Percentiles rank a stretch among this genome's conserved stretches.
These are phyloP conservation scores for Striga hermonthica DNA, from an alignment of 305 asterid species.

Conservation along the genomic window DNA sequence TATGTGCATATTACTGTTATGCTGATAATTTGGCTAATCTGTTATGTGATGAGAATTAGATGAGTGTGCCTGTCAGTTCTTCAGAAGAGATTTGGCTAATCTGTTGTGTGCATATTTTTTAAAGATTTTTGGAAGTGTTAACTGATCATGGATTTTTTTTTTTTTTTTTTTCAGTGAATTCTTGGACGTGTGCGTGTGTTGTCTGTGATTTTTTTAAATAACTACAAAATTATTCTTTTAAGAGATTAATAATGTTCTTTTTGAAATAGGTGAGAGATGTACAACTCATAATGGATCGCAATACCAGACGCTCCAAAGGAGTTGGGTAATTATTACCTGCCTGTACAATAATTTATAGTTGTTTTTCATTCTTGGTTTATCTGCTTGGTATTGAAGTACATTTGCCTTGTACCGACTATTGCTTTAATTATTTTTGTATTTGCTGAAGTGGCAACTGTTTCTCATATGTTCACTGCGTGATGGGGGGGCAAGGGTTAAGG, in stretches of 20 bases:
- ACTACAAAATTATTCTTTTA: slow-evolving; percentile 15
- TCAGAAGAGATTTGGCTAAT: too few relatives aligned
- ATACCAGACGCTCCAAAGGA: slow-evolving; percentile 73
- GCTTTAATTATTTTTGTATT: slow-evolving; percentile 3
- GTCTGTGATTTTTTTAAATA: background rate
- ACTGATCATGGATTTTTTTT: too few relatives aligned
- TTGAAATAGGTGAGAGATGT: slow-evolving; percentile 64
- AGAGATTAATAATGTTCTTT: slow-evolving; percentile 24
- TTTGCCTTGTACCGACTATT: slow-evolving; percentile 18
- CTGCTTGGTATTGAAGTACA: slow-evolving; percentile 10
- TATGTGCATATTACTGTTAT: slow-evolving; percentile 2
- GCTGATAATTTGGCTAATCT: background rate
- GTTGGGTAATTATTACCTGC: slow-evolving; percentile 49
- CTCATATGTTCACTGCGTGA: background rate
- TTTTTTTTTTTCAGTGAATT: too few relatives aligned
- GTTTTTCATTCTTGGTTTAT: slow-evolving; percentile 23
- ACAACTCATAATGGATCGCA: slow-evolving; percentile 72
- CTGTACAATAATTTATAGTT: slow-evolving; percentile 12
- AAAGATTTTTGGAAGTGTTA: slow-evolving; percentile 4
- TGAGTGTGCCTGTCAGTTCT: background rate
- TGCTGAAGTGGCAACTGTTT: slow-evolving; percentile 12
- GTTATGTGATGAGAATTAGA: slow-evolving; percentile 20
- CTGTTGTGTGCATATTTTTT: too few relatives aligned
- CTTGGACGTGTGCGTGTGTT: too few relatives aligned
- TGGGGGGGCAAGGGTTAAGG: background rate